phyloP scores from a whole-genome alignment of 371 early-diverging fungal genomes.

The Lichtheimia corymbifera region DNA sequence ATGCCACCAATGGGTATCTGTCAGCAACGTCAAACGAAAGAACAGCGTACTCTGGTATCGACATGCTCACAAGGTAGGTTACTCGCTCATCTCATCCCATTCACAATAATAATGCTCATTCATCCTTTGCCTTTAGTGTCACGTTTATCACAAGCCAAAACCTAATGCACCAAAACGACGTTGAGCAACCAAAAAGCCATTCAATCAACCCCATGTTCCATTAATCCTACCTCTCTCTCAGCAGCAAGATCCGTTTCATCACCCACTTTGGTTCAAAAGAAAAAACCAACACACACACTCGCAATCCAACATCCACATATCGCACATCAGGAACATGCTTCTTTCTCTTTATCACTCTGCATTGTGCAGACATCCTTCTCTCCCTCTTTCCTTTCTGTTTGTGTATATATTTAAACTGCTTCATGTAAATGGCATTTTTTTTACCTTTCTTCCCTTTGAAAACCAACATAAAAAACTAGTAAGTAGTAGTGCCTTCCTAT shows the following conservation, averaged over 20 bases:
- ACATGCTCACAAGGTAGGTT: conserved; percentile 80
- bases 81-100: too few relatives aligned
- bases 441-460: background rate
- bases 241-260: background rate
- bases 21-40: conserved; percentile 76
- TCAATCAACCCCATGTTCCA: background rate
- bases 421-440: conserved; percentile 12
- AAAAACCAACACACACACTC: too few relatives aligned
- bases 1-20: conserved; percentile 83
- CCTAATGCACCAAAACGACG: conserved; percentile 10
- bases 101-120: too few relatives aligned
- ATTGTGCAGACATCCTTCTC: background rate
- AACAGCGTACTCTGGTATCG: conserved; percentile 86
- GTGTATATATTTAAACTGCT: conserved; percentile 13
- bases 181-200: background rate
- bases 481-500: too few relatives aligned
- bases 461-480: conserved; percentile 2
- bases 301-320: background rate
- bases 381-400: conserved; percentile 1
- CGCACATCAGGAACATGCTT: background rate
- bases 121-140: conserved; percentile 54
- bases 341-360: background rate
- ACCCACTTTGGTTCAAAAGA: too few relatives aligned
- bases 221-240: background rate
- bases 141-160: conserved; percentile 84